Percentiles rank a stretch among this genome's conserved stretches.
Conservation (phyloP, 129 eudicot species). For the Chrysanthemum seticuspe region DNA sequence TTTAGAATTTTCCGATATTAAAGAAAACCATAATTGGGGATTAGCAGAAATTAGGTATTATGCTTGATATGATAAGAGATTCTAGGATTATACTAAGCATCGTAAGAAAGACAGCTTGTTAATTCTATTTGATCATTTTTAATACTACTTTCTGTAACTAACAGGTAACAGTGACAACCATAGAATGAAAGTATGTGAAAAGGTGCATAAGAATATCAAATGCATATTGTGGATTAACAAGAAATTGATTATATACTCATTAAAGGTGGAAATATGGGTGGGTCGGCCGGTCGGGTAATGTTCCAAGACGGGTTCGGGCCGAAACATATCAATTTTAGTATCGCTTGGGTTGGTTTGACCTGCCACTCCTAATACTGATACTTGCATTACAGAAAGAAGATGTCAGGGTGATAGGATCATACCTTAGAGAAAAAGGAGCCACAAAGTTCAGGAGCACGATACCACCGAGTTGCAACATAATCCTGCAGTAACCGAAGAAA, state of each 20-base stretch:
- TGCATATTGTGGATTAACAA: not conserved
- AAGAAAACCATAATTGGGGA: not conserved
- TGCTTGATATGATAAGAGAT: no score
- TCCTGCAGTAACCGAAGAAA: slow-evolving; percentile 41
- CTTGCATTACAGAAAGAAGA: not conserved
- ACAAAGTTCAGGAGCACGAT: slow-evolving; percentile 93
- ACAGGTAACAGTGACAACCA: not conserved
- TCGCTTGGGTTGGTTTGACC: not conserved
- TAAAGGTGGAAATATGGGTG: not conserved
- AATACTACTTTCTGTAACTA: no score
- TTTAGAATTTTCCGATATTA: no score
- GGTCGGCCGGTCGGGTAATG: not conserved
- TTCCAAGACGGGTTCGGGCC: not conserved
- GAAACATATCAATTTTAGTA: not conserved
- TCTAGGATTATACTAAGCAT: no score
- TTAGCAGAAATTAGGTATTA: not conserved
- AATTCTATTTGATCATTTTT: no score
- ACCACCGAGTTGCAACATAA: slow-evolving; percentile 93
- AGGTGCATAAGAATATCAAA: not conserved
- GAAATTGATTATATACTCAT: not conserved
- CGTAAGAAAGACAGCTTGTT: no score
- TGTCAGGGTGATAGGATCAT: slow-evolving; percentile 20
- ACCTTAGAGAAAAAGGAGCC: slow-evolving; percentile 93
- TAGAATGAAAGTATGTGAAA: not conserved
- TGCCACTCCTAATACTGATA: not conserved